These are phyloP conservation scores for Primulina eburnea DNA, from an alignment of 257 asterid species.

Conservation along the genomic window DNA sequence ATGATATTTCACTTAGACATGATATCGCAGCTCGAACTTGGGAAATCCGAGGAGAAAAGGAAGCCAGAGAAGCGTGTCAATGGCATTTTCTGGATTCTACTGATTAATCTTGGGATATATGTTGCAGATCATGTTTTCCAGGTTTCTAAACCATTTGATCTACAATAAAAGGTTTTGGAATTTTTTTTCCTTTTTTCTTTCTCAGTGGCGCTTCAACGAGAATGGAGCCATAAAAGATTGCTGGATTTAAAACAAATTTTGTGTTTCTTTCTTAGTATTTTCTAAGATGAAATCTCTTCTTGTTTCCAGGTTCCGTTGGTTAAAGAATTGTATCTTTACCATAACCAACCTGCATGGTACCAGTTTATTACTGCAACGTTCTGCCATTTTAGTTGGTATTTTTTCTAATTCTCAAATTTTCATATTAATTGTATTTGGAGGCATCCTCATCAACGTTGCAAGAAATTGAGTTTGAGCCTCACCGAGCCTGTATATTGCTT, in stretches of 20 bases:
- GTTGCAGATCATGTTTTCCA: conserved; percentile 83
- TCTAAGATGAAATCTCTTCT: not conserved
- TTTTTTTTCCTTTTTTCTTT: not conserved
- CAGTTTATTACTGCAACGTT: conserved; percentile 94
- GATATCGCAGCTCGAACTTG: conserved; percentile 75
- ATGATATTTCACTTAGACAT: conserved; percentile 65
- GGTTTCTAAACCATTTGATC: conserved; percentile 39
- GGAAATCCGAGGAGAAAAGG: conserved; percentile 50
- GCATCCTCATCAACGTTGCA: no score
- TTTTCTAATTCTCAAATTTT: conserved; percentile 18
- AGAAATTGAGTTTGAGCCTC: not conserved
- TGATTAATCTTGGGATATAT: conserved; percentile 72
- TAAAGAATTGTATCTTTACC: conserved; percentile 76
- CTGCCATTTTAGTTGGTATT: conserved; percentile 86
- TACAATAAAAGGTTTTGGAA: not conserved
- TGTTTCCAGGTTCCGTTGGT: conserved; percentile 60
- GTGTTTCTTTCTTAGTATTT: not conserved
- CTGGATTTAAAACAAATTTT: not conserved
- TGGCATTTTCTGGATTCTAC: conserved; percentile 91
- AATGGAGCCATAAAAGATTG: not conserved
- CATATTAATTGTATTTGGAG: conserved; percentile 20
- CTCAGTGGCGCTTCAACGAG: not conserved
- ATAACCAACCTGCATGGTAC: conserved; percentile 83
- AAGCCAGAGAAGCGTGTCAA: conserved; percentile 71
- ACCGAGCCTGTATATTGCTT: conserved; percentile 12